Conservation (phyloP, 2,329 filamentous ascomycete genomes). For the Alternaria solani region DNA sequence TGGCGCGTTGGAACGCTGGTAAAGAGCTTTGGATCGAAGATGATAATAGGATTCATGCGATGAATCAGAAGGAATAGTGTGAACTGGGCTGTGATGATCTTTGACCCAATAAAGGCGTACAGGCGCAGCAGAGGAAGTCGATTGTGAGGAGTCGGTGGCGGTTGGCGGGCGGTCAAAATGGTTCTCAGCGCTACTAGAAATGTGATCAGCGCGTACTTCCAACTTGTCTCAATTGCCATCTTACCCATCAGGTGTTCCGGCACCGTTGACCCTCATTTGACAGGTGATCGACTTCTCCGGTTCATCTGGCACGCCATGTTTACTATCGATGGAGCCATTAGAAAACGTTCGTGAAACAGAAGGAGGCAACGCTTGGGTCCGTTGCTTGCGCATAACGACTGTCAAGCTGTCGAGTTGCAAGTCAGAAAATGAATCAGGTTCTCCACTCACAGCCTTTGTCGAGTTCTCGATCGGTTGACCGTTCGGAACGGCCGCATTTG, state of each 20-base stretch:
- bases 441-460: slow-evolving; percentile 44
- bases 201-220: slow-evolving; percentile 25
- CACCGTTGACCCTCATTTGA: slow-evolving; percentile 49
- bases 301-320: slow-evolving; percentile 58
- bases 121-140: slow-evolving; percentile 24
- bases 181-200: slow-evolving; percentile 31
- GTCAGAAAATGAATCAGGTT: slow-evolving; percentile 60
- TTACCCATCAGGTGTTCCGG: slow-evolving; percentile 43
- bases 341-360: slow-evolving; percentile 59
- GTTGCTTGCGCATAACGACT: slow-evolving; percentile 60
- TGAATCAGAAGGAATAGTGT: slow-evolving; percentile 55
- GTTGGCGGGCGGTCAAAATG: slow-evolving; percentile 28
- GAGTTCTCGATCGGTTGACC: slow-evolving; percentile 39
- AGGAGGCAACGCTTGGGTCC: slow-evolving; percentile 41
- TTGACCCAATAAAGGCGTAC: slow-evolving; percentile 60
- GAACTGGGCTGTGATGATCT: slow-evolving; percentile 55
- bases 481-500: slow-evolving; percentile 34
- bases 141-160: slow-evolving; percentile 28
- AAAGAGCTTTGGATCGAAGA: slow-evolving; percentile 59
- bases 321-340: slow-evolving; percentile 64
- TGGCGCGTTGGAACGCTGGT: slow-evolving; percentile 57
- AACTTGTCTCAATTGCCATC: background rate
- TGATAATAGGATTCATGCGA: slow-evolving; percentile 59
- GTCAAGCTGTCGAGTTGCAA: slow-evolving; percentile 61
- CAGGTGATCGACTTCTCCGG: slow-evolving; percentile 52